phyloP scores from a whole-genome alignment of 345 rosid genomes.

The Salix viminalis region DNA sequence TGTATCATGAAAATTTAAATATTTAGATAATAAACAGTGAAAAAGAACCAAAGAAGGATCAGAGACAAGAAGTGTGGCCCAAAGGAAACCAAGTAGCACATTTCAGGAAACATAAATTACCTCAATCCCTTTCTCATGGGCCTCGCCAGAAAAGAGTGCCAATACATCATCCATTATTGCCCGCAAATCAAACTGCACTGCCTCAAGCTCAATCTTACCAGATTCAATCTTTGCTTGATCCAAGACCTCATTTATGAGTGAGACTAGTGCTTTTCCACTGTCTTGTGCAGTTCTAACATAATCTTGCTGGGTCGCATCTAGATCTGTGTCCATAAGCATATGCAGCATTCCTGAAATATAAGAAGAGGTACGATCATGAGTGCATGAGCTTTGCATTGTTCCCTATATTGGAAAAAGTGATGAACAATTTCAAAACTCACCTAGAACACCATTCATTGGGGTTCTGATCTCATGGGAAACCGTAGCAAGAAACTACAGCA shows the following conservation, averaged over 20 bases:
- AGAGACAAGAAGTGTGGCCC: background rate
- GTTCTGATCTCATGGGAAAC: constrained; percentile 99
- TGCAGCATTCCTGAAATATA: constrained; percentile 72
- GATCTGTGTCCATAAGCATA: constrained; percentile 83
- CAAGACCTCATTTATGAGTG: constrained; percentile 86
- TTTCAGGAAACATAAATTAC: constrained; percentile 30
- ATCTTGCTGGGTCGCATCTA: constrained; percentile 89
- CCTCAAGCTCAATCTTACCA: constrained; percentile 94
- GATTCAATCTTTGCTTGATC: constrained; percentile 95
- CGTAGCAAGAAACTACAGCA: constrained; percentile 90
- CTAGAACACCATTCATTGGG: constrained; percentile 98
- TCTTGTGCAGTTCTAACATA: constrained; percentile 86
- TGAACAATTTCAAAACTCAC: constrained; percentile 42
- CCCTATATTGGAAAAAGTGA: background rate
- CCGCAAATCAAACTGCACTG: constrained; percentile 70
- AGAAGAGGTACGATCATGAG: constrained; percentile 4
- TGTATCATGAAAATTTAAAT: constrained; percentile 14
- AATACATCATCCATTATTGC: constrained; percentile 86
- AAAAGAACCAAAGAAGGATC: background rate
- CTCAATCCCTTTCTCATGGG: constrained; percentile 88
- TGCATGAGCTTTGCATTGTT: constrained; percentile 1
- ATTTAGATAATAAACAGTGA: constrained; percentile 10
- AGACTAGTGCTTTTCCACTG: constrained; percentile 88
- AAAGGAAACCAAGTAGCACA: background rate
- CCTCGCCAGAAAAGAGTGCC: constrained; percentile 84